A percentile compares a stretch with the other conserved stretches of the same genome.
phyloP scores from a whole-genome alignment of 1,284 basidiomycete species.

The Ceratobasidium sp. region DNA sequence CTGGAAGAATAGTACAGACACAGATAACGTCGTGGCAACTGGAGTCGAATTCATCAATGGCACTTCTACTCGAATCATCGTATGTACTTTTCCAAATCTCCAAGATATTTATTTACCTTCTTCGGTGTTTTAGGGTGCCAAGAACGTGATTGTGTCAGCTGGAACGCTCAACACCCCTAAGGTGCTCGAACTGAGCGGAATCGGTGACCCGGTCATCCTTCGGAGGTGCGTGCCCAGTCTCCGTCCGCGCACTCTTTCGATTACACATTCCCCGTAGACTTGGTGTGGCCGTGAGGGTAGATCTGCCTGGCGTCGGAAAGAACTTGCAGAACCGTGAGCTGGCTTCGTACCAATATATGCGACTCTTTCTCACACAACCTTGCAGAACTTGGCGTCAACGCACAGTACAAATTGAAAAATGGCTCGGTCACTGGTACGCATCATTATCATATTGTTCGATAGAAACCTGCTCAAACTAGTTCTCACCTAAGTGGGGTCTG shows the following conservation, averaged over 20 bases:
- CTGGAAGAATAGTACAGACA: slow-evolving; percentile 21
- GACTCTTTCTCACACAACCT: background rate
- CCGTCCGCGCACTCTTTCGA: background rate
- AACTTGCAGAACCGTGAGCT: slow-evolving; percentile 62
- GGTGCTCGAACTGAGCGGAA: slow-evolving; percentile 55
- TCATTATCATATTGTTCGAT: background rate
- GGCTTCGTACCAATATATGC: slow-evolving; percentile 6
- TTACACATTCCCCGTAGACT: slow-evolving; percentile 29
- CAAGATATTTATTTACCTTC: background rate
- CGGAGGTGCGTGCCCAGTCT: background rate
- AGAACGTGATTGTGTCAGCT: slow-evolving; percentile 42
- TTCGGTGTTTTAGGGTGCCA: slow-evolving; percentile 7
- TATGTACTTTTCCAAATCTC: background rate
- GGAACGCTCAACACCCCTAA: slow-evolving; percentile 53
- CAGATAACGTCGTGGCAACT: slow-evolving; percentile 20
- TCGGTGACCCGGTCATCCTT: slow-evolving; percentile 54
- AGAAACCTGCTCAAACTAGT: background rate
- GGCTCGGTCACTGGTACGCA: slow-evolving; percentile 4
- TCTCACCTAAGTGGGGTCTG: slow-evolving; percentile 11
- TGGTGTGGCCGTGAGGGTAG: slow-evolving; percentile 53
- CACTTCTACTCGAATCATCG: slow-evolving; percentile 12
- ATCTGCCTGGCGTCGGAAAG: slow-evolving; percentile 63
- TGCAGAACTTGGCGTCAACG: slow-evolving; percentile 38
- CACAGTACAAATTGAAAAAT: slow-evolving; percentile 33
- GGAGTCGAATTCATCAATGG: slow-evolving; percentile 39